Base-by-base conservation (phyloP, 2,329 filamentous ascomycete genomes). In the Uncinocarpus reesii region DNA sequence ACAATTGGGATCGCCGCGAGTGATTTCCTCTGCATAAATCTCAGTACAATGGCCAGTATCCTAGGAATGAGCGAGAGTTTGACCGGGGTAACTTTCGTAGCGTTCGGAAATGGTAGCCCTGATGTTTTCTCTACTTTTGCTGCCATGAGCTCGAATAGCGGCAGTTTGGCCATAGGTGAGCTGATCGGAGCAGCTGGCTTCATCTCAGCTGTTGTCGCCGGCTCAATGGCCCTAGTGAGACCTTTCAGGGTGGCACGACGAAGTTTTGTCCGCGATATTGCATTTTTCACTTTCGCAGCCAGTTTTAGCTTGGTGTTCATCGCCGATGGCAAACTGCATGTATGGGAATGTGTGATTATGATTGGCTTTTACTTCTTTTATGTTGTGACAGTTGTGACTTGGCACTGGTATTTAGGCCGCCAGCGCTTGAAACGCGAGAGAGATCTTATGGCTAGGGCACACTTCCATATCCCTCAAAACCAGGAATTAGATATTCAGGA, bases 51-150 rank as follows among this genome's bases (percentile, higher is more conserved):
- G 58, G 83, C 92, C 18, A 83, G 77, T 49, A 80, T 95, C 45
- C 74, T 96, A 23, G 89, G 90, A 16, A 83, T 98, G 72, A 95
- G 89, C 65, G 89, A 98, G 71, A 96, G 87, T 64, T 76, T 98
- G 67, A 88, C 92, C 0, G 92, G 92, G 29, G 93, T 98, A 23
- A 98, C 92, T 0, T 94, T 98, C 60, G 71, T 98, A 45, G 92
- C 92, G 7, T 93, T 98, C 67, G 92, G 92, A 55, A 98, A 98
- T 71, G 92, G 92, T 45, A 96, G 90, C 53, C 92, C 92, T 1
- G 92, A 98, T 66, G 89, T 98, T 38, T 98, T 98, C 67, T 95
- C 89, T 56, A 98, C 92, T 1, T 96, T 98, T 68, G 92, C 92
- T 13, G 93, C 92, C 57, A 96, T 98, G 87, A 83, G 82, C 60